phyloP scores from a whole-genome alignment of 2,329 filamentous ascomycete species.

The Pyricularia grisea region DNA sequence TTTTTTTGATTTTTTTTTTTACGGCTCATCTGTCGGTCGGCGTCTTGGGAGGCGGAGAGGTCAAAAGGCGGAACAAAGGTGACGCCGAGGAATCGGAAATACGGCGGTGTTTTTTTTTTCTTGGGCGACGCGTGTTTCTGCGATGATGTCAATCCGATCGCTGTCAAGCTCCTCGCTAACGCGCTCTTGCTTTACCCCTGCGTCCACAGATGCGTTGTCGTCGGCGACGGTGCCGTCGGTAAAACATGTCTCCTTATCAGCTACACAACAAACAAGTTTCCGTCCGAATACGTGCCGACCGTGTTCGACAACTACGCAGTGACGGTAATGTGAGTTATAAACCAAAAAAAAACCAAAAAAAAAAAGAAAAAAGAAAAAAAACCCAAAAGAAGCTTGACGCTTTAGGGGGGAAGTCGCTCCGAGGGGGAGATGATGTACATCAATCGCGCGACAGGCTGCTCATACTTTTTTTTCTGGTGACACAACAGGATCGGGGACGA shows the following conservation, averaged over 20 bases:
- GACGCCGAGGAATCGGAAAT: neutral
- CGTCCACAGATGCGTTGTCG: constrained; percentile 77
- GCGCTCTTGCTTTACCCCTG: neutral
- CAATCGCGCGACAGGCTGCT: neutral
- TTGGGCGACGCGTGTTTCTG: neutral
- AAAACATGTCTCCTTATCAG: constrained; percentile 99
- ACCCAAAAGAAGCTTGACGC: neutral
- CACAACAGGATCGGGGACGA: constrained; percentile 87
- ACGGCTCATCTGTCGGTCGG: neutral
- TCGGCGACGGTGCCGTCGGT: constrained; percentile 97
- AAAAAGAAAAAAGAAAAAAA: too few relatives aligned
- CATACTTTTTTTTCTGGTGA: neutral
- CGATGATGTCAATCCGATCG: constrained; percentile 3
- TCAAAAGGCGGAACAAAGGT: neutral
- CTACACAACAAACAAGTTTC: constrained; percentile 99
- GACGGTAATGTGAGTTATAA: constrained; percentile 83
- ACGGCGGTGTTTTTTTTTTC: neutral
- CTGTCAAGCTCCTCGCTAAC: neutral
- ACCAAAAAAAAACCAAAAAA: neutral
- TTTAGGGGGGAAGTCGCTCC: neutral
- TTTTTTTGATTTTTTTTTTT: neutral
- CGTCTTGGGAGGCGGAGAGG: neutral
- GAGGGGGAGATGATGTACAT: too few relatives aligned
- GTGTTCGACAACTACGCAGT: constrained; percentile 99
- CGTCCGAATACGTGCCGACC: constrained; percentile 98